Percentiles rank a stretch among this genome's conserved stretches.
Conservation (phyloP, 1,284 basidiomycete species). For the Ceratobasidium theobromae region DNA sequence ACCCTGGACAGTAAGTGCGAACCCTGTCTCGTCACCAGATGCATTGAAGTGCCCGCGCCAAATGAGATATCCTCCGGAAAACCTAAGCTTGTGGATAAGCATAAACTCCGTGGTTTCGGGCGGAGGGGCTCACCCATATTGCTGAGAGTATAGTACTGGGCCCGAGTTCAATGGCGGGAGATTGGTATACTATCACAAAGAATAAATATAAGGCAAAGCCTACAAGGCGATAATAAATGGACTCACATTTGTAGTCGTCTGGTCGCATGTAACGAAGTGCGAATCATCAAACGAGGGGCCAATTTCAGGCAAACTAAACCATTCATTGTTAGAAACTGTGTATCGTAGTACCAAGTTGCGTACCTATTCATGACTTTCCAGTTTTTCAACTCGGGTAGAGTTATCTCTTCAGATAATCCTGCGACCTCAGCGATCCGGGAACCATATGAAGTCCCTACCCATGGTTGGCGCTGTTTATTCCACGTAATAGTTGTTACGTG, state of each 20-base stretch:
- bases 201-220: too few relatives aligned
- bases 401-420: constrained; percentile 36
- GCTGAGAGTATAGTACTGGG: constrained; percentile 52
- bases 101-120: constrained; percentile 7
- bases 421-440: constrained; percentile 42
- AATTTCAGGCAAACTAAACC: constrained; percentile 52
- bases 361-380: constrained; percentile 47
- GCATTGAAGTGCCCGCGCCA: constrained; percentile 56
- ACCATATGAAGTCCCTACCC: constrained; percentile 42
- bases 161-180: constrained; percentile 49
- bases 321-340: neutral
- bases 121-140: constrained; percentile 49
- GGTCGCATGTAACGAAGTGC: constrained; percentile 47
- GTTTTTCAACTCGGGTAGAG: constrained; percentile 45
- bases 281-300: constrained; percentile 52
- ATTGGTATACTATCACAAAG: constrained; percentile 49
- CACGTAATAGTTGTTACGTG: constrained; percentile 32
- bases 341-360: neutral
- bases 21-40: constrained; percentile 48
- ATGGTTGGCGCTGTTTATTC: constrained; percentile 42
- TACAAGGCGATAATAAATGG: neutral
- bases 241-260: constrained; percentile 50
- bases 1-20: constrained; percentile 52
- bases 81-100: constrained; percentile 41
- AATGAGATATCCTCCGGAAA: constrained; percentile 54